Conservation (phyloP, 2,329 filamentous ascomycete genomes). For the Zopfia rhizophila region DNA sequence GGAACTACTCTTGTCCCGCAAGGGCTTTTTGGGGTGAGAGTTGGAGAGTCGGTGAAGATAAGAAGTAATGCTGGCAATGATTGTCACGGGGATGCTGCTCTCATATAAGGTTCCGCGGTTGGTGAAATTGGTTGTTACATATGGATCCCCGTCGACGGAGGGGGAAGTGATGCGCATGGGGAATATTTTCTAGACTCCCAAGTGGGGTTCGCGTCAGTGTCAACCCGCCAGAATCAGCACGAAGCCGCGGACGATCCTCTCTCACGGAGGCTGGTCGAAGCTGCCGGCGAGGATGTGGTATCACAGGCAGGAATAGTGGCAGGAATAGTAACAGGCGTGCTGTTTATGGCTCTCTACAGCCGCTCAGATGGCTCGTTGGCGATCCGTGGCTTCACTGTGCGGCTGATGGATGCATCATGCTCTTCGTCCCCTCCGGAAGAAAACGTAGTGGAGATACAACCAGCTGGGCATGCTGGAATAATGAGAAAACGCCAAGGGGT, state of each 20-base stretch:
- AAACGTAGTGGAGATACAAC: constrained; percentile 23
- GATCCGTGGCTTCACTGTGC: constrained; percentile 24
- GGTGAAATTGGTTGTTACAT: constrained; percentile 24
- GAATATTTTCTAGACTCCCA: constrained; percentile 15
- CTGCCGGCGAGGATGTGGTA: too few species aligned
- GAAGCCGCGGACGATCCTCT: too few species aligned
- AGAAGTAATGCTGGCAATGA: constrained; percentile 31
- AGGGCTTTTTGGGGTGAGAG: too few species aligned
- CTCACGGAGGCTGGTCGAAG: too few species aligned
- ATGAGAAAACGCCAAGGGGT: constrained; percentile 40
- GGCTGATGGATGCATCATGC: constrained; percentile 31
- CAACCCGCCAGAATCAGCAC: constrained; percentile 42
- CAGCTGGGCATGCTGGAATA: constrained; percentile 20
- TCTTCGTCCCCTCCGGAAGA: constrained; percentile 31
- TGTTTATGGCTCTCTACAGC: too few species aligned
- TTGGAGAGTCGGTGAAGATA: constrained; percentile 20
- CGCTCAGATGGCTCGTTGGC: too few species aligned
- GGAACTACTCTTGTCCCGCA: constrained; percentile 2
- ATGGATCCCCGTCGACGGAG: constrained; percentile 33
- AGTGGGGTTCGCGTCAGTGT: constrained; percentile 42
- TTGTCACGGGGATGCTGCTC: constrained; percentile 40
- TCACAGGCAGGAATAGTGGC: too few species aligned
- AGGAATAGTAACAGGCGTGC: too few species aligned
- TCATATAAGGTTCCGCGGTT: constrained; percentile 31
- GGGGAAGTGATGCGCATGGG: constrained; percentile 30